Evolutionary conservation across 768 basidiomycete genomes (phyloP).

Genomic region (Lentinula lateritia): DNA sequence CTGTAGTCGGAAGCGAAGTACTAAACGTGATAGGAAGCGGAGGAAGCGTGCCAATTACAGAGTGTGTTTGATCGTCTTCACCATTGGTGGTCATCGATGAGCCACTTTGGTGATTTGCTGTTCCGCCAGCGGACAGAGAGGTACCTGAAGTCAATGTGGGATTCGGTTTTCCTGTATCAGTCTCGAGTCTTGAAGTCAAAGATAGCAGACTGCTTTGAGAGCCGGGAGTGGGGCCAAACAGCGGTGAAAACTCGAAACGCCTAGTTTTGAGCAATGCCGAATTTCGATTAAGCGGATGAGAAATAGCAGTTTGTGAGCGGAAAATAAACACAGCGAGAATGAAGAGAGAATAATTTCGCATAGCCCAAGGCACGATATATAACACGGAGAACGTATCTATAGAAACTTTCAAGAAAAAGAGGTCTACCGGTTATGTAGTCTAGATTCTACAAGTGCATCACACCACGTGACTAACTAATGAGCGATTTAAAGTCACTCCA

Average conservation of each 20-base stretch:
- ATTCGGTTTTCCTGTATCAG: not conserved
- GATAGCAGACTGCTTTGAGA: not conserved
- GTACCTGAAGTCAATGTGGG: not conserved
- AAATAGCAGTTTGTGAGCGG: not conserved
- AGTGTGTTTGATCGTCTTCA: not conserved
- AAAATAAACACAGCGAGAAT: not conserved
- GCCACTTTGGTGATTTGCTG: not conserved
- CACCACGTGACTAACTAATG: not conserved
- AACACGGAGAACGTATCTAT: not conserved
- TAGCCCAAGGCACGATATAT: not conserved
- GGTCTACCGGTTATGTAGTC: not conserved
- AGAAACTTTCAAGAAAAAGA: not conserved
- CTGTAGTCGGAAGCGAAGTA: not conserved
- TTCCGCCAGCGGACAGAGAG: not conserved
- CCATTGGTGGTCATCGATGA: not conserved
- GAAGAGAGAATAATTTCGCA: not conserved
- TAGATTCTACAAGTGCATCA: not conserved
- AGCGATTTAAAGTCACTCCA: slow-evolving; percentile 34
- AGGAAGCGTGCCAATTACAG: not conserved
- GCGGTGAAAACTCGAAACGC: not conserved
- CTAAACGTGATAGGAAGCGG: slow-evolving; percentile 1
- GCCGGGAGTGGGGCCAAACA: not conserved
- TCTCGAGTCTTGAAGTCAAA: not conserved
- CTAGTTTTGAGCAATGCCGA: not conserved
- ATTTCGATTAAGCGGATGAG: not conserved